phyloP scores from a whole-genome alignment of 805 yeast species.

The Candida peoriensis region DNA sequence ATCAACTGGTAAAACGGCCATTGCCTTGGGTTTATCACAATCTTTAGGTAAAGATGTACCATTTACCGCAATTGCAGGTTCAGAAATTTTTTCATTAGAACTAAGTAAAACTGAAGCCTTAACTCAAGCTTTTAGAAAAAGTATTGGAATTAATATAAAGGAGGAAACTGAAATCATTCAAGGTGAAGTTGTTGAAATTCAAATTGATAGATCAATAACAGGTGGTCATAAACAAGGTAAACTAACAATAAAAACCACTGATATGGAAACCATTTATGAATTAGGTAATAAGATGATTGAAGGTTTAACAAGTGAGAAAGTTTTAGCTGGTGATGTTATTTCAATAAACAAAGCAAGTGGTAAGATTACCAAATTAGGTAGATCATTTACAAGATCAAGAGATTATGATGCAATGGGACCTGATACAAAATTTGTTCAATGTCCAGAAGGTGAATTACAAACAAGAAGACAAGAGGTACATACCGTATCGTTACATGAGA shows the following conservation, averaged over 20 bases:
- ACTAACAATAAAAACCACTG: constrained; percentile 93
- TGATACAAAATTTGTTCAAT: constrained; percentile 94
- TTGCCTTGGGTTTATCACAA: constrained; percentile 89
- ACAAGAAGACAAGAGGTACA: constrained; percentile 93
- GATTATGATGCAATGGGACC: constrained; percentile 99
- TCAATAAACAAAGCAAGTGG: constrained; percentile 95
- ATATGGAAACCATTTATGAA: constrained; percentile 98
- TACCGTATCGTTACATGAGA: constrained; percentile 96
- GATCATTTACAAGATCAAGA: constrained; percentile 92
- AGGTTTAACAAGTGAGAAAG: constrained; percentile 89
- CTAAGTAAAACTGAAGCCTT: constrained; percentile 93
- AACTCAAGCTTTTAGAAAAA: constrained; percentile 93
- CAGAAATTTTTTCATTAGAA: constrained; percentile 89
- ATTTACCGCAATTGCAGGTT: constrained; percentile 91
- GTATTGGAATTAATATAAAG: constrained; percentile 91
- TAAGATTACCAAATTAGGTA: constrained; percentile 87
- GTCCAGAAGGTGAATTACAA: constrained; percentile 98
- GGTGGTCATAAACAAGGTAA: constrained; percentile 99
- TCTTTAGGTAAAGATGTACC: constrained; percentile 72
- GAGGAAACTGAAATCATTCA: constrained; percentile 97
- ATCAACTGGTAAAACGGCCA: constrained; percentile 97
- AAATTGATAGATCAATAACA: constrained; percentile 85
- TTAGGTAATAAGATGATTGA: constrained; percentile 92
- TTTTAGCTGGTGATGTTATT: constrained; percentile 94
- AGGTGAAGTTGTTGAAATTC: constrained; percentile 98